Conservation (phyloP, 345 rosid genomes). For the Geranium rotundifolium region DNA sequence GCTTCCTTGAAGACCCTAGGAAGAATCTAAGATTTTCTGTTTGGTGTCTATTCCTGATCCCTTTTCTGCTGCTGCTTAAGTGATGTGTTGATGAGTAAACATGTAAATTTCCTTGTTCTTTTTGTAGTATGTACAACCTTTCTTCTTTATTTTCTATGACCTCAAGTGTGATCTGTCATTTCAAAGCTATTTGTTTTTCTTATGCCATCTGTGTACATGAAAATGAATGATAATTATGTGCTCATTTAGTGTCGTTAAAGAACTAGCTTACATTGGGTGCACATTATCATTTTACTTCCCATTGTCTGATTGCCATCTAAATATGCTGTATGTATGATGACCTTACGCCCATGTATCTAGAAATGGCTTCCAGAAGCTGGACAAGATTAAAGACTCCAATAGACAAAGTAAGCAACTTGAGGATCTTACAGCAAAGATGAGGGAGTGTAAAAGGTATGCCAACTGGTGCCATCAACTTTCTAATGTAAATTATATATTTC, state of each 20-base stretch:
- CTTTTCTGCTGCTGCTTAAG: background rate
- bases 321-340: background rate
- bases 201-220: background rate
- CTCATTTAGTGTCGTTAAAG: background rate
- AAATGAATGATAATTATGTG: background rate
- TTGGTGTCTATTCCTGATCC: too few species aligned
- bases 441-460: conserved; percentile 85
- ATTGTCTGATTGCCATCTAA: background rate
- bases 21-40: too few species aligned
- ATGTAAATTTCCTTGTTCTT: background rate
- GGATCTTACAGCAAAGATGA: conserved; percentile 89
- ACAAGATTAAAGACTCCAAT: conserved; percentile 82
- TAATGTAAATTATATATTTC: background rate
- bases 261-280: background rate
- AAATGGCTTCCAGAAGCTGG: conserved; percentile 96
- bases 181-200: background rate
- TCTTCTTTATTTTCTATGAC: background rate
- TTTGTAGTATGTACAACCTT: background rate
- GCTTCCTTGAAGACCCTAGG: too few species aligned
- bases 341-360: conserved; percentile 29
- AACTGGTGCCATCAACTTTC: background rate
- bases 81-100: background rate
- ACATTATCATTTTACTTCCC: background rate
- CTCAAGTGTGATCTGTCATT: background rate
- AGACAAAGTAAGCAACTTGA: conserved; percentile 95